A percentile compares a stretch with the other conserved stretches of the same genome.
Conservation (phyloP, 2,329 filamentous ascomycete genomes). For the Colletotrichum sp. region DNA sequence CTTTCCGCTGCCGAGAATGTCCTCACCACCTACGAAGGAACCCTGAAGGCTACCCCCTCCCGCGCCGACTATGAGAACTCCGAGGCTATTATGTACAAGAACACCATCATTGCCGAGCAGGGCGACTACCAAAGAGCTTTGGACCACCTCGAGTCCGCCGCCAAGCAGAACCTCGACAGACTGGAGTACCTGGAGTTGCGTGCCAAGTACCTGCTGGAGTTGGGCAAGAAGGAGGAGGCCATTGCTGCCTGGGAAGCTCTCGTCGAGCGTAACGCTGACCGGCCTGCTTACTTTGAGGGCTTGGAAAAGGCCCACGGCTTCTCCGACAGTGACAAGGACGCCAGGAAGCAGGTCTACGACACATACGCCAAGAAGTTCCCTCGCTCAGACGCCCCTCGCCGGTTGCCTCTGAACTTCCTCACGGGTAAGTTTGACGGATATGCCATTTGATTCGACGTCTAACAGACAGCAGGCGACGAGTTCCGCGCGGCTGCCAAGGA, state of each 20-base stretch:
- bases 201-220: constrained; percentile 81
- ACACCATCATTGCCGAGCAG: constrained; percentile 88
- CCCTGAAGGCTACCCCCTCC: constrained; percentile 79
- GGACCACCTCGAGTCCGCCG: constrained; percentile 80
- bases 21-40: constrained; percentile 90
- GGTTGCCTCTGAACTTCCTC: constrained; percentile 89
- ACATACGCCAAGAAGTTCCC: constrained; percentile 83
- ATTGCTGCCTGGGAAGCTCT: constrained; percentile 80
- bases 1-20: constrained; percentile 87
- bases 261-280: constrained; percentile 86
- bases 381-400: constrained; percentile 81
- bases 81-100: constrained; percentile 94
- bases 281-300: constrained; percentile 82
- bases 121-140: constrained; percentile 84
- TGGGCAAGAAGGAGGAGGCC: constrained; percentile 81
- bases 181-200: constrained; percentile 84
- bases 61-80: constrained; percentile 89
- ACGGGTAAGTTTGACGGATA: constrained; percentile 55
- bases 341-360: constrained; percentile 73
- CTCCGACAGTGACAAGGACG: constrained; percentile 59
- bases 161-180: constrained; percentile 81
- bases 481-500: constrained; percentile 79
- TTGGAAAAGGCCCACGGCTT: constrained; percentile 57
- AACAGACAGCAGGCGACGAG: constrained; percentile 63
- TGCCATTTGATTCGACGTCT: constrained; percentile 11